Evolutionary conservation across 1,139 yeast genomes (phyloP).

Genomic region (Yamadazyma blattariae): DNA sequence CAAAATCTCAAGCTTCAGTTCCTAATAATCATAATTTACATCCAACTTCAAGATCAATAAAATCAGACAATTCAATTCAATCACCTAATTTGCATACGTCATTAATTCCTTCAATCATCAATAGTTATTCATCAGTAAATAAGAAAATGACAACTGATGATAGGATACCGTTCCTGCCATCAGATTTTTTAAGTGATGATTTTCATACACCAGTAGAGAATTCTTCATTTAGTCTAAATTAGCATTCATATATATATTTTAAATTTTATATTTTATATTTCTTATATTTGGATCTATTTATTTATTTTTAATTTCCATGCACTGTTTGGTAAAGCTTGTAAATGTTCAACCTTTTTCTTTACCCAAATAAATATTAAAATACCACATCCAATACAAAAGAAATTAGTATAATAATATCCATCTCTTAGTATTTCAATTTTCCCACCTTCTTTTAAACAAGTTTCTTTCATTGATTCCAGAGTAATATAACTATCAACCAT

Average conservation of each 20-base stretch:
- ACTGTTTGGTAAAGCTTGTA: slow-evolving; percentile 61
- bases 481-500: slow-evolving; percentile 15
- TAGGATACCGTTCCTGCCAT: slow-evolving; percentile 43
- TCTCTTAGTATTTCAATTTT: slow-evolving; percentile 54
- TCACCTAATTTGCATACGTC: slow-evolving; percentile 28
- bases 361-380: slow-evolving; percentile 68
- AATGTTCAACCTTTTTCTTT: slow-evolving; percentile 50
- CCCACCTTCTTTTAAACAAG: slow-evolving; percentile 58
- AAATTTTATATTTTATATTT: background rate
- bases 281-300: no score
- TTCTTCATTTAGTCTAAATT: slow-evolving; percentile 11
- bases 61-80: slow-evolving; percentile 4
- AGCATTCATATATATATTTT: background rate
- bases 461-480: slow-evolving; percentile 37
- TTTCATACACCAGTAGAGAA: slow-evolving; percentile 19
- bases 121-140: slow-evolving; percentile 37
- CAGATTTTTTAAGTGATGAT: slow-evolving; percentile 38
- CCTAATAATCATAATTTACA: slow-evolving; percentile 2
- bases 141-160: slow-evolving; percentile 37
- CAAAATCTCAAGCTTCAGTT: slow-evolving; percentile 11
- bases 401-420: slow-evolving; percentile 81
- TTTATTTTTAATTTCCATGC: slow-evolving; percentile 60
- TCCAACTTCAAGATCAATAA: background rate
- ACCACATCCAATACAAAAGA: slow-evolving; percentile 69
- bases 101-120: slow-evolving; percentile 42